Evolutionary conservation across 257 asterid genomes (phyloP), one percentile per base, ranked within the genome.

Genomic region (Hygrophila difformis): DNA sequence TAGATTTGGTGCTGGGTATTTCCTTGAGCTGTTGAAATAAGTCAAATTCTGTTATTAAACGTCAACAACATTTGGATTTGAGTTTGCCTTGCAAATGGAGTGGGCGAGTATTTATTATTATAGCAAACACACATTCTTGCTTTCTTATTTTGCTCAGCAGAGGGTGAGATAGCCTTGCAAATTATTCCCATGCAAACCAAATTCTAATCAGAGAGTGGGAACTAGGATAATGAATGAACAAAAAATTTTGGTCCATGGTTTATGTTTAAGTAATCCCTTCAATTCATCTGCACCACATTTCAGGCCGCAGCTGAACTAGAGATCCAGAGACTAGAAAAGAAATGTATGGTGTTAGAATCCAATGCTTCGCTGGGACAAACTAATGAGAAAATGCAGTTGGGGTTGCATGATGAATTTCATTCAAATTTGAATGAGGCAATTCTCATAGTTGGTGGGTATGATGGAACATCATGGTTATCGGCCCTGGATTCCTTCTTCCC

Each of bases 381-480:
- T 34, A 76, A 54, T 63, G 73, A 53, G 15, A 23, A 60, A 47
- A 44, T 35, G 16, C 60, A 15, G 33, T 47, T 46, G 12, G 65
- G 60, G 44, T 31, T 66, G 43, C 49, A 55, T 62, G 79, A 73
- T 55, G 79, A 68, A 49, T 37, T 48, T 47, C 48, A 54, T 47
- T 57, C 55, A 38, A 66, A 69, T 48, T 56, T 55, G 45, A 51
- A 59, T 9, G 84, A 82, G 48, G 67, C 77, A 18, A 79, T 89
- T 41, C 60, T 74, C 53, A 51, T 88, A 26, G 65, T 82, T 46
- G 97, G 96, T 40, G 94, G 94, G 59, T 62, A 63, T 73, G 85
- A 89, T 75, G 97, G 97, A 43, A 56, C 34, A 47, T 56, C 78
- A 19, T 85, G 82, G 84, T 72, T 68, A 59, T 67, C 94, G 43